Evolutionary conservation across 371 early-diverging fungal genomes (phyloP), one percentile per base, ranked within the genome.

Genomic region (Lichtheimia ornata): DNA sequence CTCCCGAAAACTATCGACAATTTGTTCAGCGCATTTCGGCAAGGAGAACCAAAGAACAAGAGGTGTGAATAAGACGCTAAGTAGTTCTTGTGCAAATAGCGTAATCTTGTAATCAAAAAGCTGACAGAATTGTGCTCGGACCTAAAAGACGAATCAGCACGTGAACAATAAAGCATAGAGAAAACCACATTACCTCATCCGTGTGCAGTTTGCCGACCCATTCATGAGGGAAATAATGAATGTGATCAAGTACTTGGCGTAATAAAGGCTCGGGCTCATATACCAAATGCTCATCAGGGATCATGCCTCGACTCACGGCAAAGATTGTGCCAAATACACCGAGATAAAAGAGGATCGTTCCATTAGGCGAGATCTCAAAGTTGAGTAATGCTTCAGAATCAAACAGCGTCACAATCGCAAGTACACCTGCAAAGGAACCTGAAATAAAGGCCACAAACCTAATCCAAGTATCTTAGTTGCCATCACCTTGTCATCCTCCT

Each of bases 1-100:
- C 64, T 96, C 97, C 40, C 94, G 77, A 75, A 97, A 93, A 63
- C 97, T 96, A 59, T 97, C 96, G 2, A 98, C 72, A 25, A 98
- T 88, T 41, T 81, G 80, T 15, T 87, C 91, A 22, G 91, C 85
- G 68, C 92, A 89, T 17, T 63, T 73, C 0, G 98, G 94, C 18
- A 98, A 71, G 4, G 94, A 88, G 40, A 88, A 74, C 58, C 88
- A 89, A 35, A 98, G 82, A 3, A 97, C 85, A 51, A 94, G 73
- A 0, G 99, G 99, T 1, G 94, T 91, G 49, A 94, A 77, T 2
- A 94, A 45, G 11, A 98, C 87, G 64, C 92, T 88, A 30, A 91
- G 65, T 14, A 97, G 69, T 69, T 98, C 98, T 61, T 93, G 81
- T 1, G 91, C 28, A 62, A 95, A 93, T 12, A 95, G 70, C 50